Conservation (phyloP, 495 filamentous ascomycete genomes). For the Monascus purpureus region DNA sequence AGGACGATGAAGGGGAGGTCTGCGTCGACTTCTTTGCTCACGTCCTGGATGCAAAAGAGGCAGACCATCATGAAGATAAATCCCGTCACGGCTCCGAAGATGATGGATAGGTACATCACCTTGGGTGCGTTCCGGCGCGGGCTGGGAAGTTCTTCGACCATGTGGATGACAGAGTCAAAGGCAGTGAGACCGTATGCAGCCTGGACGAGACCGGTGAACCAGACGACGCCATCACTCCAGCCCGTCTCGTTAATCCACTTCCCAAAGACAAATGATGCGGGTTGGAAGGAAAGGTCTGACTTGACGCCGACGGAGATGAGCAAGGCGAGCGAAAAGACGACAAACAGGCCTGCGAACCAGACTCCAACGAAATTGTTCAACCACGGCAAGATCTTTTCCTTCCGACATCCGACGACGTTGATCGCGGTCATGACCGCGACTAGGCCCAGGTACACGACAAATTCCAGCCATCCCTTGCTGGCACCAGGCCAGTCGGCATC, state of each 20-base stretch:
- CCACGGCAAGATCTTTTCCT: constrained; percentile 28
- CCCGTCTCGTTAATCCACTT: constrained; percentile 47
- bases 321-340: constrained; percentile 27
- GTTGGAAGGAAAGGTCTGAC: constrained; percentile 23
- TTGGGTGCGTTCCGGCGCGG: constrained; percentile 27
- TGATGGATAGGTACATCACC: constrained; percentile 28
- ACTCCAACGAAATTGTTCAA: constrained; percentile 35
- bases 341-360: constrained; percentile 30
- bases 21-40: constrained; percentile 41
- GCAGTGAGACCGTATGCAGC: constrained; percentile 47
- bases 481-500: constrained; percentile 21
- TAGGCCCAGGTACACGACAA: constrained; percentile 29
- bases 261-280: constrained; percentile 38
- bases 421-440: constrained; percentile 23
- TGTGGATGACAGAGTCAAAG: constrained; percentile 49
- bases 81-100: constrained; percentile 39
- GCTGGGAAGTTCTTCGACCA: constrained; percentile 38
- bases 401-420: constrained; percentile 33
- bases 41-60: constrained; percentile 55
- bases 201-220: constrained; percentile 49
- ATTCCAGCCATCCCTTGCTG: constrained; percentile 27
- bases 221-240: constrained; percentile 48
- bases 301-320: constrained; percentile 30
- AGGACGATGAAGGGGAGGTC: constrained; percentile 33
- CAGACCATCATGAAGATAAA: constrained; percentile 64